Conservation (phyloP, 192 early-diverging fungal genomes). For the Chytriomyces confervae region DNA sequence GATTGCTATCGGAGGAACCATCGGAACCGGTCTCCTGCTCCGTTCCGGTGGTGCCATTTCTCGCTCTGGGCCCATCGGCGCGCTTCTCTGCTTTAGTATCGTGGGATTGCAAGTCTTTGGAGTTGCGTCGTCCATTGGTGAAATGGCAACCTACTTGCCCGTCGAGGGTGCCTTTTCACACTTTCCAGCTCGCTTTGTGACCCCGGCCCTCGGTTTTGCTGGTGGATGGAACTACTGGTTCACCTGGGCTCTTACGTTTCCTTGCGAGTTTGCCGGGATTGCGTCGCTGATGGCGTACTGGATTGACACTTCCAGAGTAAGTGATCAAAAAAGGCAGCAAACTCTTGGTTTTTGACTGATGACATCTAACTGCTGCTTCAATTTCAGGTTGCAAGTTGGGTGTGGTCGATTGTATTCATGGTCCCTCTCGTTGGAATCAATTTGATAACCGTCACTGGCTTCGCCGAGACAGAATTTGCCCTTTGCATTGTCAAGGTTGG, state of each 20-base stretch:
- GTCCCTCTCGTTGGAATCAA: constrained; percentile 68
- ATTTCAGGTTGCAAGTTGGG: constrained; percentile 35
- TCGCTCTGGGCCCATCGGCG: constrained; percentile 75
- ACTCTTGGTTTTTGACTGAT: neutral
- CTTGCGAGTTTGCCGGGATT: constrained; percentile 77
- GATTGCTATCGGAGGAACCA: constrained; percentile 30
- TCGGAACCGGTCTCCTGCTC: constrained; percentile 78
- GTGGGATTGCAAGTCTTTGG: constrained; percentile 33
- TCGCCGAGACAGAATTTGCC: constrained; percentile 78
- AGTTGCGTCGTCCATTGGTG: constrained; percentile 74
- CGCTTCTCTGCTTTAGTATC: constrained; percentile 68
- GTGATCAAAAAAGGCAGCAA: neutral
- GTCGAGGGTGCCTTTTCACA: constrained; percentile 81
- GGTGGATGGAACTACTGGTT: constrained; percentile 48
- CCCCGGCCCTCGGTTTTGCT: constrained; percentile 69
- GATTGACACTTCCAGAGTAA: constrained; percentile 41
- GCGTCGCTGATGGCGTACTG: constrained; percentile 78
- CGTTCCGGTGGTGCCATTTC: constrained; percentile 75
- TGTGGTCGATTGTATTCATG: constrained; percentile 63
- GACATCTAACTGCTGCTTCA: neutral
- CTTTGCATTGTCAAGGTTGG: constrained; percentile 82
- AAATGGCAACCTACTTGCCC: constrained; percentile 79
- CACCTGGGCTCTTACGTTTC: constrained; percentile 44
- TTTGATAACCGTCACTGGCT: constrained; percentile 64
- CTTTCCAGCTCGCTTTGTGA: constrained; percentile 78